A percentile compares a stretch with the other conserved stretches of the same genome.
phyloP scores from a whole-genome alignment of 768 basidiomycete genomes.

The Tephrocybe sp. region DNA sequence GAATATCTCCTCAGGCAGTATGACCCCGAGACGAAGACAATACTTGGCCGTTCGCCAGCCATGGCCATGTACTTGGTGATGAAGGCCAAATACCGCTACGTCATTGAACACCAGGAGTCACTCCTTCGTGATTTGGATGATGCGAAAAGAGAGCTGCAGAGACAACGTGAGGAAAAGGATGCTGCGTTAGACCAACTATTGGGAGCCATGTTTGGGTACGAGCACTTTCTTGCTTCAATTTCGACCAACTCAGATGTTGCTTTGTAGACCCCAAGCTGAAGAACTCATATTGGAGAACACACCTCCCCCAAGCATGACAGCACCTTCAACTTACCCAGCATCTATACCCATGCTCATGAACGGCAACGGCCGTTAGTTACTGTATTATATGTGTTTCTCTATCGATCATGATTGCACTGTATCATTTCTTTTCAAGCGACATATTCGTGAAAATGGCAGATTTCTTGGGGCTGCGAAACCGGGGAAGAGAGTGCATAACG shows the following conservation, averaged over 20 bases:
- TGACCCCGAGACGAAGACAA: constrained; percentile 58
- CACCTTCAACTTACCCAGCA: constrained; percentile 5
- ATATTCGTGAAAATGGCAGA: too few relatives aligned
- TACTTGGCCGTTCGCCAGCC: constrained; percentile 64
- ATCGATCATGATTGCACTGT: background rate
- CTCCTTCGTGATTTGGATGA: constrained; percentile 64
- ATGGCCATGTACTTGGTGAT: constrained; percentile 69
- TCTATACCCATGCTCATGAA: constrained; percentile 7
- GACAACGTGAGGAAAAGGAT: constrained; percentile 60
- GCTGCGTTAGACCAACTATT: constrained; percentile 53
- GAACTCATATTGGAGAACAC: constrained; percentile 20
- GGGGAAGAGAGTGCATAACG: too few relatives aligned
- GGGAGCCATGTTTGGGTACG: constrained; percentile 49
- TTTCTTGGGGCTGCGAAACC: too few relatives aligned
- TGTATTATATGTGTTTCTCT: background rate
- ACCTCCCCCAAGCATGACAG: constrained; percentile 13
- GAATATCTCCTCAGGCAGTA: constrained; percentile 47
- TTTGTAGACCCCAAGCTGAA: constrained; percentile 22
- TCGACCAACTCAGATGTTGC: background rate
- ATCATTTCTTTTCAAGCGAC: background rate
- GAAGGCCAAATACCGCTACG: constrained; percentile 78
- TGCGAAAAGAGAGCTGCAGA: constrained; percentile 47
- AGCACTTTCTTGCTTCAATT: constrained; percentile 1
- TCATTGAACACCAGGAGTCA: constrained; percentile 61
- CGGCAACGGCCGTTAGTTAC: constrained; percentile 7